These are phyloP conservation scores for Evernia prunastri DNA, from an alignment of 495 filamentous ascomycete species.

Conservation along the genomic window DNA sequence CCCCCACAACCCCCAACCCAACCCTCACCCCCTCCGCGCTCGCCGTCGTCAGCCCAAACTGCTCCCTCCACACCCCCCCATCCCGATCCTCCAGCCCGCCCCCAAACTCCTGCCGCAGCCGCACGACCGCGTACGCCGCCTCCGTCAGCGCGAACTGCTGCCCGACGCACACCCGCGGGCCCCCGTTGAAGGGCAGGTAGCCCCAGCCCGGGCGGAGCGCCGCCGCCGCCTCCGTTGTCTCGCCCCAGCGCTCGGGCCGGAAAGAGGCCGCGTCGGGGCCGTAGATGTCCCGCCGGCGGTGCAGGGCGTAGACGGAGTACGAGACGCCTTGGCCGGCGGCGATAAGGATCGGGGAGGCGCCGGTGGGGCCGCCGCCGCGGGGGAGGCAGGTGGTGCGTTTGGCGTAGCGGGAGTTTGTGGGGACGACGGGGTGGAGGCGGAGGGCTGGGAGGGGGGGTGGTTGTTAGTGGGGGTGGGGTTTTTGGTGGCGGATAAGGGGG, in stretches of 20 bases:
- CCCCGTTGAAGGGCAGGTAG: constrained; percentile 56
- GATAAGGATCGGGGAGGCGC: constrained; percentile 41
- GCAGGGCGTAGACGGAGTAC: constrained; percentile 29
- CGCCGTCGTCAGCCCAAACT: background rate
- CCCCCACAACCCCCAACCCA: background rate
- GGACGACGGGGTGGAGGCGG: constrained; percentile 54
- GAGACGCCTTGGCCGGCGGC: constrained; percentile 30
- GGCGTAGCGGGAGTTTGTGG: constrained; percentile 48
- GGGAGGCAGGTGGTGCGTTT: constrained; percentile 45
- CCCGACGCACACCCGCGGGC: constrained; percentile 43
- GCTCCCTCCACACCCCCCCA: background rate
- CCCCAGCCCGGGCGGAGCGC: constrained; percentile 39
- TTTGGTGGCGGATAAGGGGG: constrained; percentile 37
- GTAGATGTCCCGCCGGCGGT: constrained; percentile 30
- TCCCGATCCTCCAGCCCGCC: background rate
- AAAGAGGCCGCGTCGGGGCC: constrained; percentile 32
- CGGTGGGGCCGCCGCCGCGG: constrained; percentile 46
- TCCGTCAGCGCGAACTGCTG: constrained; percentile 55
- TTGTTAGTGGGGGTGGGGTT: constrained; percentile 42
- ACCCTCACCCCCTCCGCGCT: background rate
- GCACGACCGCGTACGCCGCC: constrained; percentile 50
- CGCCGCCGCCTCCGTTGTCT: too few relatives aligned
- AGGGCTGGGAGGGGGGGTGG: constrained; percentile 42
- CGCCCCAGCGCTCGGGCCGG: constrained; percentile 23
- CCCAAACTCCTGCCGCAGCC: constrained; percentile 53